Base-by-base conservation (phyloP, 2,329 filamentous ascomycete genomes). In the Dactylellina drechsleri region DNA sequence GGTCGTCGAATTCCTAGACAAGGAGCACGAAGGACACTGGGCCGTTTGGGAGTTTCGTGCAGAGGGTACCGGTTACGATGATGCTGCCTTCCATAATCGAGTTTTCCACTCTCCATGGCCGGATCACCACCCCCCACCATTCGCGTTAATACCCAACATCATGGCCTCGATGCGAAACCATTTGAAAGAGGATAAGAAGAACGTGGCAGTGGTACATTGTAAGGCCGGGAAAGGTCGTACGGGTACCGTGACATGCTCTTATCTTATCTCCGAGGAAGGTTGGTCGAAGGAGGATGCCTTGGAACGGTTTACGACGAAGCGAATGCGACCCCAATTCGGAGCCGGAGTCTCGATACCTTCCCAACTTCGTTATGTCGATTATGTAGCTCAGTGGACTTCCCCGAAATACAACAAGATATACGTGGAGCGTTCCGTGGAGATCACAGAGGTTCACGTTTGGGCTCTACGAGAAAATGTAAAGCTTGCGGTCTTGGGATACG, bases 11-110 rank as follows among this genome's bases (percentile, higher is more conserved):
- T 99, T 94, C 81, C 89, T 99, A 77, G 92, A 98, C 82, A 84
- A 86, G 52, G 92, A 93, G 80, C 95, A 99, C 82, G 90, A 87
- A 28, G 83, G 88, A 26, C 85, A 95, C 77, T 99, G 95, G 95
- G 89, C 91, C 2, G 97, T 99, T 79, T 99, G 94, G 92, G 95
- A 99, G 83, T 99, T 99, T 79, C 90, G 95, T 53, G 95, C 93
- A 41, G 95, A 99, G 82, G 95, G 95, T 4, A 97, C 95, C 0
- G 95, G 95, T 0, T 99, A 99, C 80, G 93, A 93, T 0, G 95
- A 99, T 80, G 87, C 89, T 16, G 91, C 93, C 70, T 94, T 99
- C 0, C 92, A 97, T 81, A 86, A 88, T 40, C 87, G 93, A 2
- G 90, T 98, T 77, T 88, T 90, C 77, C 95, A 99, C 83, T 98